Base-by-base conservation (phyloP, 495 filamentous ascomycete species). In the Elasticomyces elasticus region DNA sequence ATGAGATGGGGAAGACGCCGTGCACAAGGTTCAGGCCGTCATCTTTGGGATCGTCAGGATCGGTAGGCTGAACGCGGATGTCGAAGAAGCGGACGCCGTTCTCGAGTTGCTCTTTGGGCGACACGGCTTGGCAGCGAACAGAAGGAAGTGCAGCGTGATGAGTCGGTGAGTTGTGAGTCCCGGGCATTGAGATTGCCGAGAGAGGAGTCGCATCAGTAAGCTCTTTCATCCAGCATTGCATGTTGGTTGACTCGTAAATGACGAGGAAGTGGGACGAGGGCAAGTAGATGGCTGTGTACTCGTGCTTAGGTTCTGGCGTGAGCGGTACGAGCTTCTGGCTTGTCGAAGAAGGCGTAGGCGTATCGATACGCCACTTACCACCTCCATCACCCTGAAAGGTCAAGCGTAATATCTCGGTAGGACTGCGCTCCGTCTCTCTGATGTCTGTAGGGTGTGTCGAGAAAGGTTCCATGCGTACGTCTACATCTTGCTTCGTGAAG, bases 41-140 rank as follows among this genome's bases (percentile, higher is more conserved):
- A 37, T 74, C 75, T 48, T 58, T 68, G 0, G 74, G 67, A 41
- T 83, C 71, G 17, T 78, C 71, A 5, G 80, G 77, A 60, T 72
- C 70, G 31, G 76, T 70, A 4, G 79, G 79, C 61, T 86, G 79
- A 37, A 87, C 86, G 41, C 92, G 83, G 55, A 98, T 81, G 66
- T 98, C 92, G 60, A 98, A 81, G 73, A 95, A 97, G 49, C 92
- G 87, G 22, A 97, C 83, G 31, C 92, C 92, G 69, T 95, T 94
- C 45, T 83, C 71, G 46, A 98, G 78, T 66, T 98, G 92, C 43
- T 79, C 79, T 40, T 73, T 74, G 5, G 89, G 77, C 41, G 77
- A 71, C 23, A 89, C 87, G 24, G 87, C 82, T 69, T 98, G 92
- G 70, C 92, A 98, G 51, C 92, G 85, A 12, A 98, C 92, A 0